Percentiles rank a stretch among this genome's conserved stretches.
Evolutionary conservation across 805 yeast genomes (phyloP).

Genomic region (Kodamaea jinghongensis): DNA sequence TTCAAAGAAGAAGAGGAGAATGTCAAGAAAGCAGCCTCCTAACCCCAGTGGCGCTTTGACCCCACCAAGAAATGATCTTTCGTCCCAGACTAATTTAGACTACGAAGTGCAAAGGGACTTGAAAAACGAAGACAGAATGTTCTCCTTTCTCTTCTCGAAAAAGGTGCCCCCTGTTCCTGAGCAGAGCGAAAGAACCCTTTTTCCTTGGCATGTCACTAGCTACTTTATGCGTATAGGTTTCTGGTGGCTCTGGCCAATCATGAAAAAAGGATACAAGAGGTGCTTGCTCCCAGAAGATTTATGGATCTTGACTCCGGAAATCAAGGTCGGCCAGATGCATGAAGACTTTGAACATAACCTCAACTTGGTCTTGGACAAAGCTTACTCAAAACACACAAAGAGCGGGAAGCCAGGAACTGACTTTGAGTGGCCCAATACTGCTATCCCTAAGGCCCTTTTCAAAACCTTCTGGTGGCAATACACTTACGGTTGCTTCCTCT

Average conservation of each 20-base stretch:
- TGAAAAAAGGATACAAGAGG: conserved; percentile 40
- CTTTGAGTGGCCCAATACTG: conserved; percentile 39
- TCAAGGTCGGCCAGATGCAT: conserved; percentile 38
- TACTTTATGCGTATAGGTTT: conserved; percentile 39
- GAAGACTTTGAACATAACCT: conserved; percentile 24
- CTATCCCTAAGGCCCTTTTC: conserved; percentile 45
- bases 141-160: conserved; percentile 49
- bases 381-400: conserved; percentile 19
- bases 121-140: conserved; percentile 48
- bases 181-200: conserved; percentile 49
- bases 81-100: conserved; percentile 14
- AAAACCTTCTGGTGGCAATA: conserved; percentile 50
- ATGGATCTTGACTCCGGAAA: conserved; percentile 33
- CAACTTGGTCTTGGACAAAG: conserved; percentile 19
- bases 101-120: conserved; percentile 17
- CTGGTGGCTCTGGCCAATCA: conserved; percentile 39
- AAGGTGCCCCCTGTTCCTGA: conserved; percentile 50
- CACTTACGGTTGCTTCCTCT: conserved; percentile 36
- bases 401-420: conserved; percentile 13
- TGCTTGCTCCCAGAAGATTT: conserved; percentile 38
- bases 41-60: neutral
- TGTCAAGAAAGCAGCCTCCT: conserved; percentile 6
- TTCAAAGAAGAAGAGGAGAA: conserved; percentile 6
- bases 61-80: conserved; percentile 4
- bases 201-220: conserved; percentile 45